phyloP scores from a whole-genome alignment of 164 flowering plant species.

The Vitis amurensis region DNA sequence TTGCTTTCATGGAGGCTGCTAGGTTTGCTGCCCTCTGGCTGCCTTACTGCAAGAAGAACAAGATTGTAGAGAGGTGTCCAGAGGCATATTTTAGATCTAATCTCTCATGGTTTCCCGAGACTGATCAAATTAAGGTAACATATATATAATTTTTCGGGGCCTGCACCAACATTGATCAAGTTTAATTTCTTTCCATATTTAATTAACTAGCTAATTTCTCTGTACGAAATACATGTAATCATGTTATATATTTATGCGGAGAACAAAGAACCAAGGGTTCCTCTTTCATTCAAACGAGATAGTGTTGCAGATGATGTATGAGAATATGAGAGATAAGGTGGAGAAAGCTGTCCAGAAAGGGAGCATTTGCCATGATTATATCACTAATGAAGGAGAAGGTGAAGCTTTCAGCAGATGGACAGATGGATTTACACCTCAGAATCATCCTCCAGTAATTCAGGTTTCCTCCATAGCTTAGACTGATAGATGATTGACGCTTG shows the following conservation, averaged over 20 bases:
- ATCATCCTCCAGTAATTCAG: constrained; percentile 43
- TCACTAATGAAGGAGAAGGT: constrained; percentile 18
- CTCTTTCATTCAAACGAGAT: too few species aligned
- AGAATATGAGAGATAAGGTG: constrained; percentile 32
- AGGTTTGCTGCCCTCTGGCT: constrained; percentile 19
- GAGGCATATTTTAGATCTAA: neutral
- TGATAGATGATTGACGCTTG: too few species aligned
- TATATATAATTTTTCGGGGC: too few species aligned
- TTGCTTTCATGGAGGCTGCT: constrained; percentile 24
- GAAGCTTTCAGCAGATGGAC: constrained; percentile 24
- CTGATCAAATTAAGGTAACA: neutral
- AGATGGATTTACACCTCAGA: constrained; percentile 10
- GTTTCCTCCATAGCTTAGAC: constrained; percentile 5
- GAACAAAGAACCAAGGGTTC: too few species aligned
- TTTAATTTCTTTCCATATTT: too few species aligned
- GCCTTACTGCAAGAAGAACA: constrained; percentile 16
- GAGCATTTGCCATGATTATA: constrained; percentile 16
- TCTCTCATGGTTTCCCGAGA: neutral
- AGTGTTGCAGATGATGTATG: constrained; percentile 30
- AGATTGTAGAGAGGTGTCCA: constrained; percentile 15
- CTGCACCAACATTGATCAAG: too few species aligned
- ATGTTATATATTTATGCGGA: too few species aligned
- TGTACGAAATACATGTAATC: too few species aligned
- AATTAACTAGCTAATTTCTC: too few species aligned
- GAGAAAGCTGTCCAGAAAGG: constrained; percentile 30